These are phyloP conservation scores for Orbilia oligospora DNA, from an alignment of 2,329 filamentous ascomycete species.

Conservation along the genomic window DNA sequence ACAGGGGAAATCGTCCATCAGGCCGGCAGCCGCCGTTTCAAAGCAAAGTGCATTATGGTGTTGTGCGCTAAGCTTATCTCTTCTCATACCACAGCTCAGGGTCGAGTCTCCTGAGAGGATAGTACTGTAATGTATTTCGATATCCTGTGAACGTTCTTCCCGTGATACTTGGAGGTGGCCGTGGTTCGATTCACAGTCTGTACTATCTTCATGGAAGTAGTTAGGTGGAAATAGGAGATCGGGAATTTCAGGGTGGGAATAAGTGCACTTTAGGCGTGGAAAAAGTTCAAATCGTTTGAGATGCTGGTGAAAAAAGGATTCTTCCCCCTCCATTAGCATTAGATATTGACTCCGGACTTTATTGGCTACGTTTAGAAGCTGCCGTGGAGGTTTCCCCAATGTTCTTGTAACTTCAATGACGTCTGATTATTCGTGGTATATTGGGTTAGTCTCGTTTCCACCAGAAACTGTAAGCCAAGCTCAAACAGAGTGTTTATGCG, in stretches of 20 bases:
- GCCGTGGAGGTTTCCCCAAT: not conserved
- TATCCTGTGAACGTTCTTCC: not conserved
- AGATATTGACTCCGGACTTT: not conserved
- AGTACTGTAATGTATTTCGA: slow-evolving; percentile 25
- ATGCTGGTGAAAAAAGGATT: slow-evolving; percentile 6
- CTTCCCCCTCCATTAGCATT: not conserved
- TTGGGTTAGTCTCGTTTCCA: not conserved
- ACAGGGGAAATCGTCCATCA: slow-evolving; percentile 15
- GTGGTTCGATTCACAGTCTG: not conserved
- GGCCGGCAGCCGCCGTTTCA: slow-evolving; percentile 17
- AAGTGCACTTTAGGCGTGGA: not conserved
- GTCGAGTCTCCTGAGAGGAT: slow-evolving; percentile 26
- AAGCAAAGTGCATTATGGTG: slow-evolving; percentile 32
- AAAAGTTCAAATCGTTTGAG: slow-evolving; percentile 7
- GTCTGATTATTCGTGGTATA: not conserved
- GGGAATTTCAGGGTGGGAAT: not conserved
- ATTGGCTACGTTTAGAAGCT: not conserved
- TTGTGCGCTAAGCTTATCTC: slow-evolving; percentile 18
- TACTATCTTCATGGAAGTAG: not conserved
- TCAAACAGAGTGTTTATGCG: no score
- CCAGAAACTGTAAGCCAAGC: no score
- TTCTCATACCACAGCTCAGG: slow-evolving; percentile 9
- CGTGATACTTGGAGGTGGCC: not conserved
- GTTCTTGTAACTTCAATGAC: not conserved
- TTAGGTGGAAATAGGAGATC: not conserved